Evolutionary conservation across 2,329 filamentous ascomycete species (phyloP), one percentile per base, ranked within the genome.

Genomic region (Sphaerulina vaccinii): DNA sequence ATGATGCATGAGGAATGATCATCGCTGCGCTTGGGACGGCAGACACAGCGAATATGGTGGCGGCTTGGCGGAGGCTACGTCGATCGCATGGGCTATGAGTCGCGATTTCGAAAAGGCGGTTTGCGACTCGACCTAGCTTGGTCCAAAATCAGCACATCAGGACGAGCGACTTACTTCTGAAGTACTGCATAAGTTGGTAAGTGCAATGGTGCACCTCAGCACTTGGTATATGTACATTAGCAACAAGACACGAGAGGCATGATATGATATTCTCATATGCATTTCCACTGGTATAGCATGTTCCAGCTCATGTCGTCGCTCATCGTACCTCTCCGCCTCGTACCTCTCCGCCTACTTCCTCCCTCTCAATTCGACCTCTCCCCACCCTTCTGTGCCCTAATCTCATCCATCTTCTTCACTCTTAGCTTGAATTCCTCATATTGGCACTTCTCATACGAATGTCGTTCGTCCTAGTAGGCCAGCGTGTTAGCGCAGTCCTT

Each of bases 361-460:
- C 10, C 23, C 33, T 23, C 37, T 46, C 39, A 96, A 75, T 96
- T 96, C 80, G 88, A 95, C 73, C 92, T 83, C 67, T 81, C 85
- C 56, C 89, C 90, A 53, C 76, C 83, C 82, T 95, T 95, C 55
- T 88, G 84, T 62, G 84, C 91, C 70, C 90, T 83, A 69, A 99
- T 76, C 79, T 99, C 91, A 67, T 97, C 85, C 93, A 99, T 99
- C 85, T 96, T 97, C 69, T 87, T 89, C 60, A 99, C 93, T 53
- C 93, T 85, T 81, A 92, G 90, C 84, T 96, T 96, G 81, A 99
- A 99, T 73, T 97, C 93, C 60, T 88, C 88, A 75, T 99, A 99
- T 70, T 99, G 93, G 83, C 93, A 99, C 74, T 97, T 97, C 73
- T 99, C 93, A 80, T 99, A 99, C 68, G 85, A 87, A 76, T 99